Conservation (phyloP, 371 early-diverging fungal species). For the Mucor indicus region DNA sequence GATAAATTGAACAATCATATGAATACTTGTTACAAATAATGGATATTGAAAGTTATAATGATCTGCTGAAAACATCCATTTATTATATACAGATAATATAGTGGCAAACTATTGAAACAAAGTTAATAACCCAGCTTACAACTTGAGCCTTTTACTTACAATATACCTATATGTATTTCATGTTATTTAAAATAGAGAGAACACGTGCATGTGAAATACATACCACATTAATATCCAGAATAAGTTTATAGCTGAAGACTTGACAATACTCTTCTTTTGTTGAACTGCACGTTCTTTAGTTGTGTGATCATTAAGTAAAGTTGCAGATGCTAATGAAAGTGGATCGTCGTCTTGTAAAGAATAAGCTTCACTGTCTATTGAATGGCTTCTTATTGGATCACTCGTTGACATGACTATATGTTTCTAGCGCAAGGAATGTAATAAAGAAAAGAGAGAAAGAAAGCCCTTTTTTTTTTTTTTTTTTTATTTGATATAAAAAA, state of each 20-base stretch:
- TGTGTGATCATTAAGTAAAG: slow-evolving; percentile 7
- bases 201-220: not conserved
- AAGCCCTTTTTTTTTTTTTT: no score
- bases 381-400: no score
- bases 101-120: slow-evolving; percentile 53
- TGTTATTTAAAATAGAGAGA: not conserved
- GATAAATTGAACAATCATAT: slow-evolving; percentile 70
- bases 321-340: slow-evolving; percentile 19
- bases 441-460: no score
- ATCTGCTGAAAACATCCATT: slow-evolving; percentile 79
- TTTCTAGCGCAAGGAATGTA: no score
- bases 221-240: slow-evolving; percentile 50
- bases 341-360: slow-evolving; percentile 26
- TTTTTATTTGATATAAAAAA: not conserved
- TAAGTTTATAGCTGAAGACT: slow-evolving; percentile 35
- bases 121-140: not conserved
- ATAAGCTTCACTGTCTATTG: slow-evolving; percentile 19
- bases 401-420: no score
- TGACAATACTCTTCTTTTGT: slow-evolving; percentile 23
- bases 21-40: slow-evolving; percentile 73
- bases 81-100: slow-evolving; percentile 80
- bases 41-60: slow-evolving; percentile 79
- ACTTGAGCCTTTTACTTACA: no score
- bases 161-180: not conserved
- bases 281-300: slow-evolving; percentile 9